Evolutionary conservation across 169 alveolate species (phyloP), one percentile per base, ranked within the genome.

Genomic region (Blepharisma undulans): DNA sequence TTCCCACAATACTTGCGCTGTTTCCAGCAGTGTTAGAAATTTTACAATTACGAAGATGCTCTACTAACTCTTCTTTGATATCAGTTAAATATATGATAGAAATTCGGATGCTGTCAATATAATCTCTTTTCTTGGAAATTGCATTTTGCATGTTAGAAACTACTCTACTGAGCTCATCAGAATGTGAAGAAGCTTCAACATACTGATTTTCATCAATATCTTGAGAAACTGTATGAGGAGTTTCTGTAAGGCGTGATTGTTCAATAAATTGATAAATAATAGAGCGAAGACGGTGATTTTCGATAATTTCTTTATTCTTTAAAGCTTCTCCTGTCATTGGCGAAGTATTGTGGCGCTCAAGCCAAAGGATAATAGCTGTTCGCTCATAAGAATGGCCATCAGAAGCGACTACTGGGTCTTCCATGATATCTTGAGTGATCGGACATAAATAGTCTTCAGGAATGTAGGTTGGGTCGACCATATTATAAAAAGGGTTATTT

Each of bases 301-400:
- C 66, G 66, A 5, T 5, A 48, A 48, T 12, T 3, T 48, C n/a
- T 14, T 86, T 86, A 71, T 27, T 3, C n/a, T 36, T 18, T 7
- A 86, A 27, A 2, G 86, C 33, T 25, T 25, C 8, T 66, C 84
- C 84, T n/a, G 94, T 91, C 14, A 91, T 21, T 25, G 94, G 94
- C 8, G 92, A 91, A 22, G 61, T 76, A 19, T 33, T 34, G 7
- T 86, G 14, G 25, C 48, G 76, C 8, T 27, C 30, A 59, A 93
- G 71, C 96, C 96, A 93, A 4, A 76, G 87, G 30, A 33, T 66
- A 59, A 93, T 92, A 34, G 92, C 92, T 71, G 88, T 36, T 76
- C 88, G 92, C 81, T 93, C 96, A 86, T 86, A 93, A 87, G 92
- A 72, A 59, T 88, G 92, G 8, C 96, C 96, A 80, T 92, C 91